Percentiles rank a stretch among this genome's conserved stretches.
phyloP scores from a whole-genome alignment of 192 early-diverging fungal genomes.

The Gaertneriomyces sp. region DNA sequence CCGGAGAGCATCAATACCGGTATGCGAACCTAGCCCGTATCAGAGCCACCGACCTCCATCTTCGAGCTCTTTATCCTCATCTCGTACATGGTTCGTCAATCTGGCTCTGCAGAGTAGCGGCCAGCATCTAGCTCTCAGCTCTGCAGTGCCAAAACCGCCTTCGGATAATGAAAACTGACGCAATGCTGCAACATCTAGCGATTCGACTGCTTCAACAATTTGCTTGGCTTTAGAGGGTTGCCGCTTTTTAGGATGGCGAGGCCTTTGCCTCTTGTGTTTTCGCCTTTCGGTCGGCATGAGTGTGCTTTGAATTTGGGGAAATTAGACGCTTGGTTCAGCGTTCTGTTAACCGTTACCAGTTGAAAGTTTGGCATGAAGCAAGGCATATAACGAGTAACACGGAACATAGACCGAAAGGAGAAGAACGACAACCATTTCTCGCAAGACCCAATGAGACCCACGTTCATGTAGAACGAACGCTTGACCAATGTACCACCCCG shows the following conservation, averaged over 20 bases:
- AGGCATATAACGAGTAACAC: not conserved
- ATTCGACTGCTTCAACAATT: conserved; percentile 24
- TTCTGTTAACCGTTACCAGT: no score
- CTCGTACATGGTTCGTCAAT: not conserved
- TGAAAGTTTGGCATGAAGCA: no score
- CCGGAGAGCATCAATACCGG: not conserved
- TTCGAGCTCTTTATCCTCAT: not conserved
- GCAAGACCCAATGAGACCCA: conserved; percentile 95
- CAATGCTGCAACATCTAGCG: conserved; percentile 14
- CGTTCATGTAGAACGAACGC: conserved; percentile 64
- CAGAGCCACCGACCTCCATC: not conserved
- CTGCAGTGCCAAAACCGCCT: conserved; percentile 25
- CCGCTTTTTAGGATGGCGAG: no score
- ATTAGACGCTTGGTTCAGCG: no score
- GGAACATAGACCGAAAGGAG: not conserved
- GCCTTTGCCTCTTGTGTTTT: no score
- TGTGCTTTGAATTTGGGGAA: no score
- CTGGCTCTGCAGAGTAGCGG: conserved; percentile 28
- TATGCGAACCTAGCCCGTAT: not conserved
- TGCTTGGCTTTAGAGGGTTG: not conserved
- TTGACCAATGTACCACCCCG: conserved; percentile 58
- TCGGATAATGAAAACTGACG: conserved; percentile 15
- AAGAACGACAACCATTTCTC: conserved; percentile 43
- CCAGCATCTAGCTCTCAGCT: conserved; percentile 23
- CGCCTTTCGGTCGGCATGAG: no score